phyloP scores from a whole-genome alignment of 441 rosid species.

The Euphorbia schlechtendalii region DNA sequence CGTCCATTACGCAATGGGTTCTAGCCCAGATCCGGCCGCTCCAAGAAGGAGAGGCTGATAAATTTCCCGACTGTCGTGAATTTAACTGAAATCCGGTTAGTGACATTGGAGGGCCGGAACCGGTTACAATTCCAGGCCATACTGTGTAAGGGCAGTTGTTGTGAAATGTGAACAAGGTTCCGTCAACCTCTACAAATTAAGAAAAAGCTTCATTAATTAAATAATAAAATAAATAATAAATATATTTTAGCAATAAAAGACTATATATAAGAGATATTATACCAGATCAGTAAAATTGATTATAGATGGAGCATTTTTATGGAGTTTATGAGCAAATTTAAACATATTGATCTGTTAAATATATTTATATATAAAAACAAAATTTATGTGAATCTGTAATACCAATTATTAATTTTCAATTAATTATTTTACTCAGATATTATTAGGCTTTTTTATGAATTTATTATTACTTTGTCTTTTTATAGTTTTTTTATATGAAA shows the following conservation, averaged over 20 bases:
- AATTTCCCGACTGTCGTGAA: conserved; percentile 1
- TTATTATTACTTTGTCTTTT: too few relatives aligned
- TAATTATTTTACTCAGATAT: too few relatives aligned
- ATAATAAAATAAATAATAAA: background rate
- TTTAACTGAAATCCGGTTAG: conserved; percentile 25
- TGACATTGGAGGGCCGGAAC: conserved; percentile 34
- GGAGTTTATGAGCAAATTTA: too few relatives aligned
- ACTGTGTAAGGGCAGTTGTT: conserved; percentile 74
- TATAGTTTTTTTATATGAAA: too few relatives aligned
- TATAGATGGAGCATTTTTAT: too few relatives aligned
- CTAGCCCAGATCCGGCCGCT: conserved; percentile 36
- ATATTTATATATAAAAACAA: too few relatives aligned
- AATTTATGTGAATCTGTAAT: too few relatives aligned
- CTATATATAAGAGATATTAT: background rate
- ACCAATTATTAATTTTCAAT: too few relatives aligned
- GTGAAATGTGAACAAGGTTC: conserved; percentile 42
- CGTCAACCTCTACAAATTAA: conserved; percentile 24
- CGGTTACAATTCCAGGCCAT: conserved; percentile 70
- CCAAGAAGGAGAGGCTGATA: conserved; percentile 20
- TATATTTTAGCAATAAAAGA: too few relatives aligned
- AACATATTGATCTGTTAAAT: too few relatives aligned
- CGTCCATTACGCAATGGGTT: conserved; percentile 21
- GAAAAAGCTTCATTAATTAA: background rate
- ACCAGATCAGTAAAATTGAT: too few relatives aligned
- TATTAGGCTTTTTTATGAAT: too few relatives aligned